Evolutionary conservation across 306 rosid genomes (phyloP).

Genomic region (cucumber (Cucumis sativus)): DNA sequence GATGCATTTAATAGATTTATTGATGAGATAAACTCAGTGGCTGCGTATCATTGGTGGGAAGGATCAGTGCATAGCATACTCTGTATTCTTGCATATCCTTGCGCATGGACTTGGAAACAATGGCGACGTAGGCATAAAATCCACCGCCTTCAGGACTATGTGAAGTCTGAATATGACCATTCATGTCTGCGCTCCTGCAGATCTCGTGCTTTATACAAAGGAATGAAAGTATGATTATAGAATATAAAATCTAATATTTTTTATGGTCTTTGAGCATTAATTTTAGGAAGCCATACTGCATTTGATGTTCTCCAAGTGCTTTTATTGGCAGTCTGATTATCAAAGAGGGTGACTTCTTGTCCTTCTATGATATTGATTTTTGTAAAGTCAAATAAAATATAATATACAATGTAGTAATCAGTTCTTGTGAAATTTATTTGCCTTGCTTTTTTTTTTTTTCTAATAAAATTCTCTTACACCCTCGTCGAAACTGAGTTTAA

Average conservation of each 20-base stretch:
- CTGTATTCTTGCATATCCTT: slow-evolving; percentile 86
- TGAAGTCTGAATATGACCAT: slow-evolving; percentile 91
- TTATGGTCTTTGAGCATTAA: neutral
- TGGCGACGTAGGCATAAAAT: slow-evolving; percentile 84
- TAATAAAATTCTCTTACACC: neutral
- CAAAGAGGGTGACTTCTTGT: neutral
- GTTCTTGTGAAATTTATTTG: neutral
- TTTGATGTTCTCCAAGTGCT: neutral
- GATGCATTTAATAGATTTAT: slow-evolving; percentile 95
- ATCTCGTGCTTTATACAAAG: slow-evolving; percentile 96
- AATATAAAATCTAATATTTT: neutral
- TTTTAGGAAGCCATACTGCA: neutral
- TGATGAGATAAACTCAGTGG: slow-evolving; percentile 84
- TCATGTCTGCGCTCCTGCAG: slow-evolving; percentile 94
- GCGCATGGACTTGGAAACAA: slow-evolving; percentile 99
- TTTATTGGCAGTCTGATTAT: neutral
- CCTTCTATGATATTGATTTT: neutral
- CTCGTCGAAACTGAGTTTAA: neutral
- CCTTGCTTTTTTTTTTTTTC: too few species aligned
- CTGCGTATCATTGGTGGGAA: slow-evolving; percentile 99
- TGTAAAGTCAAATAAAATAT: neutral
- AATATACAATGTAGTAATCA: neutral
- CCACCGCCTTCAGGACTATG: slow-evolving; percentile 87
- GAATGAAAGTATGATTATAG: slow-evolving; percentile 72
- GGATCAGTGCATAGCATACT: slow-evolving; percentile 96